phyloP scores from a whole-genome alignment of 2,329 filamentous ascomycete genomes.

The Penicillium concentricum region DNA sequence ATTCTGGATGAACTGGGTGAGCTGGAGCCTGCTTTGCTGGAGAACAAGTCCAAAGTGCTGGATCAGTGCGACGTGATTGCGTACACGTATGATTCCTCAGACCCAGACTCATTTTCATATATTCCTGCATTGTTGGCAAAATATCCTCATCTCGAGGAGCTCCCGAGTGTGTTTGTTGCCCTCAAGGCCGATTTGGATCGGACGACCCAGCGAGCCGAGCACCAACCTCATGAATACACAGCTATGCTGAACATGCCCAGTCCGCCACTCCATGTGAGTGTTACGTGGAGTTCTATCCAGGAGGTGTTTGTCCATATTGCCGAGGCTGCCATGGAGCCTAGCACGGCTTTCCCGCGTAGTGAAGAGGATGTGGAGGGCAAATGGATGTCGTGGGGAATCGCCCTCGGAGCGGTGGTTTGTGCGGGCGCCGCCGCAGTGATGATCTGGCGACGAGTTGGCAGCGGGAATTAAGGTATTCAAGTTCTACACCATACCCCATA shows the following conservation, averaged over 20 bases:
- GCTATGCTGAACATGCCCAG: conserved; percentile 78
- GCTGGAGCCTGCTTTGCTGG: conserved; percentile 89
- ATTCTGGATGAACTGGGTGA: conserved; percentile 95
- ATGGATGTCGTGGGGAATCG: conserved; percentile 80
- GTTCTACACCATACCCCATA: conserved; percentile 17
- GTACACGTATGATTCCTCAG: conserved; percentile 94
- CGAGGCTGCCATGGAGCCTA: conserved; percentile 87
- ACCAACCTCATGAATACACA: conserved; percentile 91
- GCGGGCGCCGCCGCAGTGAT: conserved; percentile 59
- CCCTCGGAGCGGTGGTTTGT: conserved; percentile 68
- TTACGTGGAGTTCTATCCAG: conserved; percentile 89
- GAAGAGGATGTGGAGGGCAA: conserved; percentile 79
- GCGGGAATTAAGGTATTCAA: conserved; percentile 29
- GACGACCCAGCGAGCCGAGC: conserved; percentile 88
- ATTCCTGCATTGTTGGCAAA: conserved; percentile 77
- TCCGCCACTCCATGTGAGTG: conserved; percentile 86
- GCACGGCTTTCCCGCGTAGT: conserved; percentile 81
- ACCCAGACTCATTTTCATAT: conserved; percentile 92
- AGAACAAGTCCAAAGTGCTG: conserved; percentile 79
- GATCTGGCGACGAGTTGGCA: conserved; percentile 57
- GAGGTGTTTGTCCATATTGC: conserved; percentile 91
- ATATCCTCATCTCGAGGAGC: conserved; percentile 79
- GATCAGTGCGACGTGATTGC: conserved; percentile 92
- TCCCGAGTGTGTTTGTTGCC: conserved; percentile 88
- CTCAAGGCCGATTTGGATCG: conserved; percentile 95